Conservation (phyloP, 106 monocot species). For the Platanthera zijinensis region DNA sequence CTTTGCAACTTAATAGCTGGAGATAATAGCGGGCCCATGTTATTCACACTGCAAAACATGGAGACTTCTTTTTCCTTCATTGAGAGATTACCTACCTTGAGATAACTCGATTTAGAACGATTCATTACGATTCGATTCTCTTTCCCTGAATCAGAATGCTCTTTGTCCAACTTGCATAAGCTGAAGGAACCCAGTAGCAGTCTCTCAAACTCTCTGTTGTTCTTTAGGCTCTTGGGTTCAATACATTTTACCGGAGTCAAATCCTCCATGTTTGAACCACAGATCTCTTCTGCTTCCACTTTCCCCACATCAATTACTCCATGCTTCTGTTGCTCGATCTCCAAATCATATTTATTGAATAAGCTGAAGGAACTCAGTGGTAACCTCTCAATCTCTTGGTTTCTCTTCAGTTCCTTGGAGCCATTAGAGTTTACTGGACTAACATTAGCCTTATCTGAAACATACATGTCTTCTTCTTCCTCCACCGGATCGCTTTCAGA, state of each 20-base stretch:
- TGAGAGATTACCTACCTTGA: neutral
- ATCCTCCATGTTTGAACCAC: slow-evolving; percentile 14
- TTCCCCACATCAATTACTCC: neutral
- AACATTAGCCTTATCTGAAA: slow-evolving; percentile 14
- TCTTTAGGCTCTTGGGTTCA: neutral
- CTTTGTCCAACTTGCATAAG: neutral
- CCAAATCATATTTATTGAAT: neutral
- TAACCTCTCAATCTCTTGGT: neutral
- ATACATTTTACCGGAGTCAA: slow-evolving; percentile 4
- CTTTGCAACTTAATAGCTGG: neutral
- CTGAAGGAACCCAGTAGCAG: neutral
- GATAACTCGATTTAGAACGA: neutral
- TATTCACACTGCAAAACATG: neutral
- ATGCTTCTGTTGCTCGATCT: neutral
- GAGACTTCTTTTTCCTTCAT: neutral
- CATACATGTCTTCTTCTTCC: slow-evolving; percentile 6
- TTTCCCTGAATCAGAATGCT: neutral
- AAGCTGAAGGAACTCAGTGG: neutral
- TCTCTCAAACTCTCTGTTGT: neutral
- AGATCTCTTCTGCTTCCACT: slow-evolving; percentile 10
- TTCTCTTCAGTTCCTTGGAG: neutral
- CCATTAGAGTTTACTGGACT: slow-evolving; percentile 5
- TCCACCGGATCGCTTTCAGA: slow-evolving; percentile 8
- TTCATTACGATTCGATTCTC: neutral
- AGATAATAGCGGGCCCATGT: neutral